A percentile compares a stretch with the other conserved stretches of the same genome.
phyloP scores from a whole-genome alignment of 2,329 filamentous ascomycete genomes.

The Lachnellula cervina region DNA sequence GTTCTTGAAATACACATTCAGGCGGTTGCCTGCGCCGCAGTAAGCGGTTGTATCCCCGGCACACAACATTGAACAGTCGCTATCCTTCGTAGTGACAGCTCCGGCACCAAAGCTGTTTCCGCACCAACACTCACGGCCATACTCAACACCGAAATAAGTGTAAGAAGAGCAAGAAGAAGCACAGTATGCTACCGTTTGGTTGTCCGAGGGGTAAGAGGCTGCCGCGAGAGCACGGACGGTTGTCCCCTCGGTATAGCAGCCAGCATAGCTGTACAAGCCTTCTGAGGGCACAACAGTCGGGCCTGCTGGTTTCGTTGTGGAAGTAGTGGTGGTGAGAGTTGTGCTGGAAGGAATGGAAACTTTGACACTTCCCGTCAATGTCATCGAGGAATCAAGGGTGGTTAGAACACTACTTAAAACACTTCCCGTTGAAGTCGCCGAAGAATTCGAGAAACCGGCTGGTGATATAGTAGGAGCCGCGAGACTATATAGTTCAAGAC shows the following conservation, averaged over 20 bases:
- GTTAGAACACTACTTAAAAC: no score
- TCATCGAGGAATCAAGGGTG: no score
- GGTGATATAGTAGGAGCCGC: background rate
- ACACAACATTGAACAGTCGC: conserved; percentile 19
- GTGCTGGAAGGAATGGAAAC: conserved; percentile 1
- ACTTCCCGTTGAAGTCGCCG: conserved; percentile 3
- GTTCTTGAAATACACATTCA: conserved; percentile 23
- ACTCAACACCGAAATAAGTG: conserved; percentile 19
- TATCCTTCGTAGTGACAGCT: conserved; percentile 6
- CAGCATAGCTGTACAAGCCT: conserved; percentile 23
- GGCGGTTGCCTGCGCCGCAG: conserved; percentile 30
- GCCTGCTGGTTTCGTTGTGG: conserved; percentile 12
- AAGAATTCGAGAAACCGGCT: background rate
- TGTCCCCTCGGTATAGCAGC: conserved; percentile 29
- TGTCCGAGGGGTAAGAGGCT: conserved; percentile 17
- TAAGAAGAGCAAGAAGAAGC: conserved; percentile 13
- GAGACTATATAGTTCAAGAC: conserved; percentile 12
- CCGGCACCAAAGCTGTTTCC: conserved; percentile 16
- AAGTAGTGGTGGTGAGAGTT: conserved; percentile 1
- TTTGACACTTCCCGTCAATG: background rate
- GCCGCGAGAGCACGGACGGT: conserved; percentile 21
- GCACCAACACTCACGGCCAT: conserved; percentile 25
- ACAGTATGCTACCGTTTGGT: conserved; percentile 30
- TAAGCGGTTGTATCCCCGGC: conserved; percentile 26
- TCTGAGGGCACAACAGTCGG: conserved; percentile 16